Evolutionary conservation across 1,139 yeast species (phyloP), one percentile per base, ranked within the genome.

Genomic region (Diutina siamensis): DNA sequence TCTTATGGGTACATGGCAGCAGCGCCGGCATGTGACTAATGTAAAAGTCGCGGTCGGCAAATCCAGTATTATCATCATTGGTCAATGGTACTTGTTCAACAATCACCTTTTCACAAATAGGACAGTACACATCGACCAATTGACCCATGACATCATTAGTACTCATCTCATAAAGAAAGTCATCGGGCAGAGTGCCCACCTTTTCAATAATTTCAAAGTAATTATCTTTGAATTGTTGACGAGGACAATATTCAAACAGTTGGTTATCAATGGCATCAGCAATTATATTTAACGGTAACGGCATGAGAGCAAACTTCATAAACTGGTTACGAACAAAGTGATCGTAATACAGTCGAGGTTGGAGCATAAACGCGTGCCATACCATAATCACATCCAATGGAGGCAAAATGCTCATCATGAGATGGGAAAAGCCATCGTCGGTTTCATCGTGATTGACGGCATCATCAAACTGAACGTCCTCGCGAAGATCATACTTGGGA

Each of bases 351-450:
- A 61, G 50, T 22, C 52, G 51, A 1, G 67, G 67, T 44, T 61
- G 61, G 47, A 63, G 52, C 51, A 61, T 48, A 46, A 60, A 60
- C 4, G 66, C 50, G 51, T 68, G 72, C 73, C 73, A 68, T 1
- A 68, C 67, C 64, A 68, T 58, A 12, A 67, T 46, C 5, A 68
- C 62, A 48, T 67, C 72, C 40, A 66, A 50, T 1, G 69, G 69
- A 1, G 71, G 70, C 32, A 63, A 45, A 20, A 51, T 34, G 12
- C 9, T 9, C 32, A n/a, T n/a, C 42, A 38, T 25, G 2, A 38
- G 15, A 10, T 21, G 18, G 1, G 32, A 12, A 10, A 38, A 36
- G 15, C 35, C 45, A 21, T 47, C 47, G 20, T 47, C 47, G 12
- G 48, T 28, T 15, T 41, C 17, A 32, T 35, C 17, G 38, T 13